phyloP scores from a whole-genome alignment of 345 rosid genomes.

The Iberis pinnata region DNA sequence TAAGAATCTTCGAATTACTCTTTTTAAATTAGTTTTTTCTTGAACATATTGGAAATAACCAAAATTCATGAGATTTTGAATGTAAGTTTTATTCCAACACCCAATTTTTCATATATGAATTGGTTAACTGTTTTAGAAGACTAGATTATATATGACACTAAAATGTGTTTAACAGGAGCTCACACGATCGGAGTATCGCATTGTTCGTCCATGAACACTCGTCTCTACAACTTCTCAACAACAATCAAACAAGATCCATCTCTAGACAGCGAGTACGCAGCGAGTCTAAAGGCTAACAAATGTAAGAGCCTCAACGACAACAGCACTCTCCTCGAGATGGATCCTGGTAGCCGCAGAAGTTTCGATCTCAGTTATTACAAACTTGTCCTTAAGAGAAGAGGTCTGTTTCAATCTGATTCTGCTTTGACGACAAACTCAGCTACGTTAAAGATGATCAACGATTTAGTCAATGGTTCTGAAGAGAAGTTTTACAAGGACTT shows the following conservation, averaged over 20 bases:
- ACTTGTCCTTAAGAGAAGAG: slow-evolving; percentile 52
- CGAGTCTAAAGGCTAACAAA: slow-evolving; percentile 55
- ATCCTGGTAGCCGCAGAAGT: slow-evolving; percentile 64
- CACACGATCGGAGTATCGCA: slow-evolving; percentile 77
- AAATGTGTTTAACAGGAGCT: slow-evolving; percentile 40
- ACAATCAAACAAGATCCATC: slow-evolving; percentile 58
- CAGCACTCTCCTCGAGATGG: slow-evolving; percentile 63
- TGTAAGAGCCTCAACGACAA: slow-evolving; percentile 53
- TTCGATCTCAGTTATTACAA: slow-evolving; percentile 69
- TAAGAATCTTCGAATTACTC: too few relatives aligned
- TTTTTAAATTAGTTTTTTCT: too few relatives aligned
- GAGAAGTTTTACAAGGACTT: slow-evolving; percentile 50
- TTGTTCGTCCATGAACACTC: slow-evolving; percentile 47
- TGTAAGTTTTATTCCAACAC: too few relatives aligned
- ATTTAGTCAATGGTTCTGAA: slow-evolving; percentile 44
- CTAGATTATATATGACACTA: not conserved
- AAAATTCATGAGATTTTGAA: too few relatives aligned
- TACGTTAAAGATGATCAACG: slow-evolving; percentile 39
- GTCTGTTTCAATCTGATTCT: slow-evolving; percentile 68
- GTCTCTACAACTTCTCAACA: slow-evolving; percentile 71
- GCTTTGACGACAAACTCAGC: slow-evolving; percentile 52
- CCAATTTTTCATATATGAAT: too few relatives aligned
- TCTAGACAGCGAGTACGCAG: slow-evolving; percentile 61
- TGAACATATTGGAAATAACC: too few relatives aligned
- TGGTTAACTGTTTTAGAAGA: not conserved